Evolutionary conservation across 495 filamentous ascomycete genomes (phyloP).

Genomic region (Neurospora terricola): DNA sequence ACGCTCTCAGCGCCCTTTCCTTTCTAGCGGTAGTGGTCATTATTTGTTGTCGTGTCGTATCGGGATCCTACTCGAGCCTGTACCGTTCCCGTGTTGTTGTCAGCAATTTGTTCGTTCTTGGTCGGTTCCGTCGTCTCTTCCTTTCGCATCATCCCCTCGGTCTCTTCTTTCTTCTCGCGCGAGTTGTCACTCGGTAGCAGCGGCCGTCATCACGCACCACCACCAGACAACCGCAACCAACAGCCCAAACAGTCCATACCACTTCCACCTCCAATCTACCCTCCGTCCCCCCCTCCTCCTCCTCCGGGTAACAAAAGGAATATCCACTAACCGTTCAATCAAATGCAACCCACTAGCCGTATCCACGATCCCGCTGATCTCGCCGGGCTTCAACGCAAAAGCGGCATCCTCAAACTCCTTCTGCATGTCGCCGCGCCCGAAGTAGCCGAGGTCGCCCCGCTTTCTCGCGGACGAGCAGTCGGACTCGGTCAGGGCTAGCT

Average conservation of each 20-base stretch:
- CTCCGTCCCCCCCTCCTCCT: background rate
- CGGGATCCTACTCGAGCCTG: background rate
- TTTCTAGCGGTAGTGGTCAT: background rate
- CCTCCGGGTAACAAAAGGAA: background rate
- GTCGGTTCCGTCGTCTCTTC: background rate
- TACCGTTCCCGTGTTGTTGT: background rate
- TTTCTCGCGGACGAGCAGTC: conserved; percentile 94
- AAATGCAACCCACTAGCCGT: conserved; percentile 93
- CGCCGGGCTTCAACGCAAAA: conserved; percentile 73
- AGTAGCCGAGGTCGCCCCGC: conserved; percentile 90
- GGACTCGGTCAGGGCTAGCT: conserved; percentile 78
- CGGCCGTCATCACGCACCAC: background rate
- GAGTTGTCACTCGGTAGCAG: background rate
- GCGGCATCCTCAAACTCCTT: conserved; percentile 96
- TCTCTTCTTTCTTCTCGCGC: background rate
- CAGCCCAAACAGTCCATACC: background rate
- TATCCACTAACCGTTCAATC: conserved; percentile 69
- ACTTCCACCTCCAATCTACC: background rate
- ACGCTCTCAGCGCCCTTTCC: background rate
- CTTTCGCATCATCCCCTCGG: too few relatives aligned
- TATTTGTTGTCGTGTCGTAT: background rate
- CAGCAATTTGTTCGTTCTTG: background rate
- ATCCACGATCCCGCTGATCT: conserved; percentile 77
- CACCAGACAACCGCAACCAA: background rate
- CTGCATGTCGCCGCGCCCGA: conserved; percentile 91